Conservation (phyloP, 345 rosid species). For the Psidium guajava region DNA sequence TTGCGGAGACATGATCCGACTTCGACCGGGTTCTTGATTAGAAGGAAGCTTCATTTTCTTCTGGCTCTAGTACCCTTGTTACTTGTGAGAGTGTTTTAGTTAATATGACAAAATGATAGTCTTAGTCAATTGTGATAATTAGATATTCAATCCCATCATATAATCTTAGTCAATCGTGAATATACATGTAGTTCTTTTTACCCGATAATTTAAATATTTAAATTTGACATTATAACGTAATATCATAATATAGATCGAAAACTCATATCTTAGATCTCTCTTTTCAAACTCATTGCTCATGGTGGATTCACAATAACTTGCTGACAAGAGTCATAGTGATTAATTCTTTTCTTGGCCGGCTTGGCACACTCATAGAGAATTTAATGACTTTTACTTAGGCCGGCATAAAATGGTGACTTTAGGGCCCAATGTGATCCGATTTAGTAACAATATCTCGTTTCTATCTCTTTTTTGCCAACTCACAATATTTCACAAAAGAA, state of each 20-base stretch:
- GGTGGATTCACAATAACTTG: neutral
- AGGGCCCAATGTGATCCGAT: neutral
- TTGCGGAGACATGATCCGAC: neutral
- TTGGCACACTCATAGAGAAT: neutral
- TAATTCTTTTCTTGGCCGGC: neutral
- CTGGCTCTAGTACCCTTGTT: neutral
- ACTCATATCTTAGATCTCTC: neutral
- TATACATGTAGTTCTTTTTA: neutral
- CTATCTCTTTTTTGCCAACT: neutral
- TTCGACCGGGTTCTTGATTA: neutral
- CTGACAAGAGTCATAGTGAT: neutral
- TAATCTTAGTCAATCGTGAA: neutral
- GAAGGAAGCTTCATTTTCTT: neutral
- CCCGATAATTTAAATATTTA: neutral
- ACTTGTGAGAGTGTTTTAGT: too few relatives aligned
- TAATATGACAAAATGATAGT: neutral
- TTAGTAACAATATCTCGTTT: neutral
- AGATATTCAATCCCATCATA: neutral
- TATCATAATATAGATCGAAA: neutral
- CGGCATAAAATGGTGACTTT: neutral
- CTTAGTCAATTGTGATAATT: neutral
- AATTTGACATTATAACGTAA: neutral
- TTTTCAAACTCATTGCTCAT: neutral
- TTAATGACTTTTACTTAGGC: neutral
- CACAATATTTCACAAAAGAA: neutral